Evolutionary conservation across 2,329 filamentous ascomycete species (phyloP).

Genomic region (Aspergillus hortae): DNA sequence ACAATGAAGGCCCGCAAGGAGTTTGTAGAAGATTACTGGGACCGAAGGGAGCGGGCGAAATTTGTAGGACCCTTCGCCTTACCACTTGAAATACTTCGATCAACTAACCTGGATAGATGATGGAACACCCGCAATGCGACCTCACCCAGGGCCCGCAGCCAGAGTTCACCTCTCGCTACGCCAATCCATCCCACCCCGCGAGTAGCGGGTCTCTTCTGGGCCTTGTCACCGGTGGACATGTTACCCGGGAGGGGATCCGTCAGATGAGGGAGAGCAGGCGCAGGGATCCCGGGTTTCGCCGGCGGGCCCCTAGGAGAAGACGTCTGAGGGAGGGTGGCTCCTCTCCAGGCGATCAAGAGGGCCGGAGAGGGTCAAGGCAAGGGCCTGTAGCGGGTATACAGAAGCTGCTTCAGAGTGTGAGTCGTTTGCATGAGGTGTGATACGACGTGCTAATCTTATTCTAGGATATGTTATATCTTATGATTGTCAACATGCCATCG

Average conservation of each 20-base stretch:
- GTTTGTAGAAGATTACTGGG: slow-evolving; percentile 49
- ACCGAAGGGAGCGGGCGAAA: slow-evolving; percentile 46
- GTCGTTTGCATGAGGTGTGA: not conserved
- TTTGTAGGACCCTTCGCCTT: slow-evolving; percentile 32
- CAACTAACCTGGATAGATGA: slow-evolving; percentile 14
- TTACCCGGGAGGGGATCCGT: slow-evolving; percentile 21
- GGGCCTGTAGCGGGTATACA: slow-evolving; percentile 7
- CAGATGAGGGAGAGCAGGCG: slow-evolving; percentile 9
- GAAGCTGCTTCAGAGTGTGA: slow-evolving; percentile 29
- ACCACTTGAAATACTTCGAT: not conserved
- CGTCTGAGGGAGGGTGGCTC: too few species aligned
- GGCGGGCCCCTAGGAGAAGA: not conserved
- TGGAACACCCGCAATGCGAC: slow-evolving; percentile 40
- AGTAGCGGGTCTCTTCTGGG: slow-evolving; percentile 48
- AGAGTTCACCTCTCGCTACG: slow-evolving; percentile 47
- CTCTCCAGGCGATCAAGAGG: not conserved
- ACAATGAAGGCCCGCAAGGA: slow-evolving; percentile 10
- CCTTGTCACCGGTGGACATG: slow-evolving; percentile 45
- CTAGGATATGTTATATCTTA: slow-evolving; percentile 49
- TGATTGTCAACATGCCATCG: slow-evolving; percentile 50
- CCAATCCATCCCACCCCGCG: slow-evolving; percentile 51
- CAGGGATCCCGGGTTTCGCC: not conserved
- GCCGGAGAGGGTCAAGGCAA: not conserved
- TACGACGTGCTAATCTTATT: not conserved
- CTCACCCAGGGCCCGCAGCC: slow-evolving; percentile 31